Conservation (phyloP, 1,139 yeast species). For the Saccharomyces hybrid region DNA sequence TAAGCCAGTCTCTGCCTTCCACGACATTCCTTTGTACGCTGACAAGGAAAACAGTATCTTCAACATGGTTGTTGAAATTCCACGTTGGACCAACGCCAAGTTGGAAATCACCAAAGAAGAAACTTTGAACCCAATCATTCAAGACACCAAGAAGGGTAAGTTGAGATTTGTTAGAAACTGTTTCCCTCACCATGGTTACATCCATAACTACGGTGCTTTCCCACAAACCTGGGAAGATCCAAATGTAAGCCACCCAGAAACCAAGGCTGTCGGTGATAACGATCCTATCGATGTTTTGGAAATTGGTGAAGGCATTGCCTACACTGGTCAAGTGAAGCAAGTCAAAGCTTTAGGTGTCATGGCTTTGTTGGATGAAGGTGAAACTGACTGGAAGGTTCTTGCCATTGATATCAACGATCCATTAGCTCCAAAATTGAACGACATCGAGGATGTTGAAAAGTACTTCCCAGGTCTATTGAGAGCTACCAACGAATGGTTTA, state of each 20-base stretch:
- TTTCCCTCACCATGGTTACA: slow-evolving; percentile 86
- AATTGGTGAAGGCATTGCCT: slow-evolving; percentile 65
- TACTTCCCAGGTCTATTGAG: slow-evolving; percentile 75
- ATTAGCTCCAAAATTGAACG: slow-evolving; percentile 61
- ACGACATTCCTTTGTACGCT: slow-evolving; percentile 65
- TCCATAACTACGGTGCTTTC: slow-evolving; percentile 89
- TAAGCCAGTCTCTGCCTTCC: slow-evolving; percentile 67
- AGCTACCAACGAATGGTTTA: slow-evolving; percentile 85
- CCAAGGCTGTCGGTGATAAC: slow-evolving; percentile 78
- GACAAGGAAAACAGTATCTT: slow-evolving; percentile 58
- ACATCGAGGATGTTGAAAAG: slow-evolving; percentile 66
- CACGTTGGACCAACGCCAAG: slow-evolving; percentile 88
- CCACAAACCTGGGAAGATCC: slow-evolving; percentile 97
- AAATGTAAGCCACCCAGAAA: slow-evolving; percentile 57
- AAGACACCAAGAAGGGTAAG: slow-evolving; percentile 78
- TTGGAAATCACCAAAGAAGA: slow-evolving; percentile 67
- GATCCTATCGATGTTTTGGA: slow-evolving; percentile 91
- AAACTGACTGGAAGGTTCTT: slow-evolving; percentile 88
- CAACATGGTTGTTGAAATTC: slow-evolving; percentile 84
- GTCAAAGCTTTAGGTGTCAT: slow-evolving; percentile 81
- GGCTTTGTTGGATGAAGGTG: slow-evolving; percentile 88
- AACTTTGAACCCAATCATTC: slow-evolving; percentile 72
- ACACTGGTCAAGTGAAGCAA: slow-evolving; percentile 70
- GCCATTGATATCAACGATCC: slow-evolving; percentile 73
- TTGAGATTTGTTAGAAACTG: slow-evolving; percentile 79